Evolutionary conservation across 2,329 filamentous ascomycete species (phyloP), one percentile per base, ranked within the genome.

Genomic region (Clonostachys sp.): DNA sequence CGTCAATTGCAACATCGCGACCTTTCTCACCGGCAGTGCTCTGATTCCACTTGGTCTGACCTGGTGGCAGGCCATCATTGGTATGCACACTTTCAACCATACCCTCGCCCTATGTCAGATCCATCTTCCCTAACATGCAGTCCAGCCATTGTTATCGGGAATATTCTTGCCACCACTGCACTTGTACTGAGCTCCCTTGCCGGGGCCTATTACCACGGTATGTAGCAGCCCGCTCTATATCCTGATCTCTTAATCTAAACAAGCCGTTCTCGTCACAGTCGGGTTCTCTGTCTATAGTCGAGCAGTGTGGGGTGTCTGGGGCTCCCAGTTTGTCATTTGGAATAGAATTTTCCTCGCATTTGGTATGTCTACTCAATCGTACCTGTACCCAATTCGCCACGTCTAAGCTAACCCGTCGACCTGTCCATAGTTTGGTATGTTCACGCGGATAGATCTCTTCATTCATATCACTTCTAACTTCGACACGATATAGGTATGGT

Each of bases 1-100:
- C 42, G 66, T 73, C 52, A 74, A 75, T 50, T 71, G 64, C 49
- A 71, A 67, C 50, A 71, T 71, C 50, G 61, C 67, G 2, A 70
- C 65, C 1, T 72, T 66, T 46, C 56, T 71, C 16, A 67, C 66
- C 0, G 68, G 68, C 34, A 70, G 67, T 41, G 63, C 67, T n/a
- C 59, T 71, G 17, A 69, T 71, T 42, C 64, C 67, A 2, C 48
- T 69, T 12, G 67, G 68, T 4, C 57, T 71, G 16, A 68, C 60
- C 3, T 71, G 66, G 63, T 71, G 68, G 67, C 68, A 71, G 48
- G 65, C 68, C 20, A 61, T 70, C 43, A 68, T 71, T n/a, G 61
- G 24, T 30, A 10, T 30, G 24, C 10, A 10, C 24, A 30, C 24
- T 10, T 8, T 8, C 24, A 30, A 30, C 24, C 24, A 30, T 5